Base-by-base conservation (phyloP, 441 rosid genomes). In the Pelargonium fulgidum region DNA sequence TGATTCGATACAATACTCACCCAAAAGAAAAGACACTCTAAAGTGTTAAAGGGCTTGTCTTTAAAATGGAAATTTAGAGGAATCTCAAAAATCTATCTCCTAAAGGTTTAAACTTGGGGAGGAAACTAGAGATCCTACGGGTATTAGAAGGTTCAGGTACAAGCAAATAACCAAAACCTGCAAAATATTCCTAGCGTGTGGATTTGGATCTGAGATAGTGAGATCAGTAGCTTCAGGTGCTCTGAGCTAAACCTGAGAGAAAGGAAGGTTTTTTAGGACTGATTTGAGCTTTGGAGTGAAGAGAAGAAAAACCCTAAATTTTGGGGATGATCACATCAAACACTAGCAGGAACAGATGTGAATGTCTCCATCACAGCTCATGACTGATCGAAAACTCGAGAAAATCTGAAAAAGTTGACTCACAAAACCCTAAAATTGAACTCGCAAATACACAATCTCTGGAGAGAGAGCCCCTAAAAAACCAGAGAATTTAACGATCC, bases 271-370 rank as follows among this genome's bases (percentile, higher is more conserved):
- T 36, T 36, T 5, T 5, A n/a, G n/a, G 41, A 36, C 41, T 36
- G 41, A 36, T 36, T 36, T 36, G 41, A 36, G 41, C 5, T 36
- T 36, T 36, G 41, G 6, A 36, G 41, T 36, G 8, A 56, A 54
- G 24, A 54, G 61, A 54, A 54, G 61, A 5, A 54, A 54, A 54
- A 14, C 10, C 61, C 61, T 54, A 54, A 8, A 9, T 10, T 54
- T 14, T 54, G 17, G 19, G 61, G 61, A 54, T 16, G 24, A 54
- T 54, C 61, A 54, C 16, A 7, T 20, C 20, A 54, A 54, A 14
- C 61, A 24, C 61, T 54, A 54, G 61, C 61, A 54, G 22, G 22
- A 54, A 16, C 61, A 54, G 24, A 54, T 17, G 61, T 54, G 24
- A 54, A 54, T 54, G 61, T 54, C 61, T 54, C 61, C 0, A 3